Evolutionary conservation across 306 rosid genomes (phyloP).

Genomic region (Prosopis cineraria): DNA sequence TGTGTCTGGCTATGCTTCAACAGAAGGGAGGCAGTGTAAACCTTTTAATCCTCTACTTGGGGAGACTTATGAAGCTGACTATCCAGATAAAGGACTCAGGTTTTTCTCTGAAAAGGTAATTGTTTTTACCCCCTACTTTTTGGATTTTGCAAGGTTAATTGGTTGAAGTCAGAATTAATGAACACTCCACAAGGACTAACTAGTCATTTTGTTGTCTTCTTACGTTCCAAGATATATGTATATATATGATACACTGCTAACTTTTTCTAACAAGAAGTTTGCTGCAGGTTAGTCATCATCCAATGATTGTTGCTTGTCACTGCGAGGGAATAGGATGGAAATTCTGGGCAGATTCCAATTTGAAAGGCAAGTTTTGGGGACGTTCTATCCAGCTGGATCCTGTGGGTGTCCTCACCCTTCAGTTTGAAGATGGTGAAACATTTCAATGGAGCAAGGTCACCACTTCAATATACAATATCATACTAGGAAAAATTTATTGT

Average conservation of each 20-base stretch:
- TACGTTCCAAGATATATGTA: neutral
- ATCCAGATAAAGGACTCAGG: slow-evolving; percentile 92
- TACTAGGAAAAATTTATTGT: slow-evolving; percentile 91
- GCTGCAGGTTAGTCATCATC: slow-evolving; percentile 97
- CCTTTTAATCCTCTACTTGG: slow-evolving; percentile 99
- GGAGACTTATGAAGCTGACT: slow-evolving; percentile 96
- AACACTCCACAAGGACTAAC: slow-evolving; percentile 5
- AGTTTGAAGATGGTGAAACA: slow-evolving; percentile 87
- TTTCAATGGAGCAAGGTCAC: slow-evolving; percentile 99
- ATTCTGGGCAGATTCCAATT: slow-evolving; percentile 98
- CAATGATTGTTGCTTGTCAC: slow-evolving; percentile 96
- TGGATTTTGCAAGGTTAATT: slow-evolving; percentile 12
- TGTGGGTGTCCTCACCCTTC: slow-evolving; percentile 89
- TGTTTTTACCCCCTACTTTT: slow-evolving; percentile 22
- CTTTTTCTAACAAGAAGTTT: slow-evolving; percentile 50
- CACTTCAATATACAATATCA: slow-evolving; percentile 95
- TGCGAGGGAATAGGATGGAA: slow-evolving; percentile 95
- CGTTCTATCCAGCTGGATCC: slow-evolving; percentile 98
- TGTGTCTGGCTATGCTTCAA: slow-evolving; percentile 96
- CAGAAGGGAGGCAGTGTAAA: slow-evolving; percentile 98
- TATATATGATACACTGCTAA: slow-evolving; percentile 30
- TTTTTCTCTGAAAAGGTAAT: slow-evolving; percentile 93
- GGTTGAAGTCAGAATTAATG: neutral
- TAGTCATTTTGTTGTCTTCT: slow-evolving; percentile 23
- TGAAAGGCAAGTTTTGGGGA: slow-evolving; percentile 98